A percentile compares a stretch with the other conserved stretches of the same genome.
phyloP scores from a whole-genome alignment of 1,284 basidiomycete species.

The Malassezia japonica region DNA sequence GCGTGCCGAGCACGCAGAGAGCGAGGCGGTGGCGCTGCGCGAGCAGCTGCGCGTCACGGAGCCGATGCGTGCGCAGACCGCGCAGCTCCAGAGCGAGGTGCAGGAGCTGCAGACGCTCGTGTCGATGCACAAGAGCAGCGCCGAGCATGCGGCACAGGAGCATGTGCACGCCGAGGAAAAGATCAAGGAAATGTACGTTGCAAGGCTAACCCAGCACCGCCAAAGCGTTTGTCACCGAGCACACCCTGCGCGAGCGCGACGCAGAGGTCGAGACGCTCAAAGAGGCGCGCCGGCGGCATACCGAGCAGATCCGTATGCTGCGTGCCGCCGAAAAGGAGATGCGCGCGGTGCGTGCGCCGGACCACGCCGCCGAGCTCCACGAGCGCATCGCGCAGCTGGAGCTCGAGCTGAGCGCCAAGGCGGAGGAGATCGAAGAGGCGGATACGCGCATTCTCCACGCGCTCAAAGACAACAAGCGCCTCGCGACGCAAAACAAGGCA shows the following conservation, averaged over 20 bases:
- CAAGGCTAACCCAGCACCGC: neutral
- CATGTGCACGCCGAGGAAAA: slow-evolving; percentile 2
- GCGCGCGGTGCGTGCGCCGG: neutral
- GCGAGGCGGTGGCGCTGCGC: neutral
- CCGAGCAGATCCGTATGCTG: slow-evolving; percentile 8
- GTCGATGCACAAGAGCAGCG: slow-evolving; percentile 15
- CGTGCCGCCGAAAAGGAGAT: neutral
- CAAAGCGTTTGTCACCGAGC: slow-evolving; percentile 1
- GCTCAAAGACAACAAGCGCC: slow-evolving; percentile 30
- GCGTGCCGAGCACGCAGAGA: slow-evolving; percentile 2
- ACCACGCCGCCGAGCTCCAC: neutral
- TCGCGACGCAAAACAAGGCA: slow-evolving; percentile 1
- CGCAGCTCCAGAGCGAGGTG: slow-evolving; percentile 6
- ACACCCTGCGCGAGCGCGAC: slow-evolving; percentile 2
- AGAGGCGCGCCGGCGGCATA: neutral
- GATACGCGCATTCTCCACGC: slow-evolving; percentile 32
- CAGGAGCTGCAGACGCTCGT: slow-evolving; percentile 12
- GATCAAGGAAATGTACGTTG: neutral
- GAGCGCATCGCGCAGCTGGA: slow-evolving; percentile 26
- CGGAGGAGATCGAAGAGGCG: slow-evolving; percentile 35
- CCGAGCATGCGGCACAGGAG: slow-evolving; percentile 6
- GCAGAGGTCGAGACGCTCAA: neutral
- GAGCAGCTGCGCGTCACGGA: slow-evolving; percentile 6
- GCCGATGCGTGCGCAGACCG: slow-evolving; percentile 4
- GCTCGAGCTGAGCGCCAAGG: slow-evolving; percentile 27